Base-by-base conservation (phyloP, 1,284 basidiomycete genomes). In the Blastosporella zonata region DNA sequence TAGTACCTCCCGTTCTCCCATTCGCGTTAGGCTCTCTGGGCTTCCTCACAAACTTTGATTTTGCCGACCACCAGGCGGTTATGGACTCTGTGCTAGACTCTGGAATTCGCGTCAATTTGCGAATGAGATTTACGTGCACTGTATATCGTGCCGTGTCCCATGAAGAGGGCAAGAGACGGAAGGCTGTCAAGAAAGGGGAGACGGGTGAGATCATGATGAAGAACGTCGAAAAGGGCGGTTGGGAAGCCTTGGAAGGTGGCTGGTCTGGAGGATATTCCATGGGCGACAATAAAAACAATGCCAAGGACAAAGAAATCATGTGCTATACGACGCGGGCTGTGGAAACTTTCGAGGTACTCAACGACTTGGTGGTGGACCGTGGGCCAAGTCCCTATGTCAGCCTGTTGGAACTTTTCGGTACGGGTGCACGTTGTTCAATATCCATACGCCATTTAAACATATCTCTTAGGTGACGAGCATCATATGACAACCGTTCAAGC, bases 401-500 rank as follows among this genome's bases (percentile, higher is more conserved):
- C 61, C 74, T 95, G 61, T 74, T 99, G 50, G 97, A 99, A 69
- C 77, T 99, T 12, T 99, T 99, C 62, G 96, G 96, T 93, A 60
- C 60, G 85, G 73, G 10, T 17, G 6, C 51, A 29, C 37, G 42
- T 35, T 45, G 27, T 28, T n/a, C 29, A 46, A 17, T 36, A 10
- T 5, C 21, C 21, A 13, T 22, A 22, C 13, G 22, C 15, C 10
- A n/a, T 47, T 31, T 17, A 25, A 17, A 33, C 27, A 37, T 28
- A 21, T 25, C 18, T 51, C 3, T 39, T 15, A 97, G 94, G 93
- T 52, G 97, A 99, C 62, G 96, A 99, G 59, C 93, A 98, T 66
- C 97, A 99, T 72, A 87, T 99, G 79, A 99, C 97, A 0, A 99
- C 97, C 0, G 97, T 98, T 0, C 97, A 99, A 70, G 97, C 96